These are phyloP conservation scores for Cyclotella sp. DNA, from an alignment of 108 stramenopile genomes.

Conservation along the genomic window DNA sequence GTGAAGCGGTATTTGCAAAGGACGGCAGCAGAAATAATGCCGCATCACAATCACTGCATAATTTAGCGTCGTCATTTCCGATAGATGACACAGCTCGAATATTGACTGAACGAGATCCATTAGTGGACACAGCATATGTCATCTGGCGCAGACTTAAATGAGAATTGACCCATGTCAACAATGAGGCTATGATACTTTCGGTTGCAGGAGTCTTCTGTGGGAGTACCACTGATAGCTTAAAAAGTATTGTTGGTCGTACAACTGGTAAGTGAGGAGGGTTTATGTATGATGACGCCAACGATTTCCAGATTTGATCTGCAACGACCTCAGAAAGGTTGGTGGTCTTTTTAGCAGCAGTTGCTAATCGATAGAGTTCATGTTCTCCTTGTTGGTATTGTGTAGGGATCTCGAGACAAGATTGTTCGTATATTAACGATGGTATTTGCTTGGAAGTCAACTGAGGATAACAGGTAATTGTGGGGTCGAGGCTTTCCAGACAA, in stretches of 20 bases:
- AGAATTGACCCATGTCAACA: slow-evolving; percentile 49
- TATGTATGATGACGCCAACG: not conserved
- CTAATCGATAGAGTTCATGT: slow-evolving; percentile 40
- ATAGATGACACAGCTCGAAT: slow-evolving; percentile 43
- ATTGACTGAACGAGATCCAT: slow-evolving; percentile 13
- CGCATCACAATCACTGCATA: slow-evolving; percentile 45
- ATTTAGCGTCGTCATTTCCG: slow-evolving; percentile 33
- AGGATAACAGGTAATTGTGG: slow-evolving; percentile 32
- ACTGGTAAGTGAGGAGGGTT: slow-evolving; percentile 2
- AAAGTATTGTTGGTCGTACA: slow-evolving; percentile 23
- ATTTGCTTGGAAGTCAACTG: not conserved
- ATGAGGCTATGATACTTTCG: slow-evolving; percentile 25
- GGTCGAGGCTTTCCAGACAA: slow-evolving; percentile 33
- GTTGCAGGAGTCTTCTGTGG: slow-evolving; percentile 13
- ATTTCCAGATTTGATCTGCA: slow-evolving; percentile 12
- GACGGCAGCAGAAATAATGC: slow-evolving; percentile 42
- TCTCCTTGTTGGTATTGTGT: slow-evolving; percentile 11
- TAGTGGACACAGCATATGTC: slow-evolving; percentile 8
- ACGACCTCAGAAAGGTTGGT: slow-evolving; percentile 39
- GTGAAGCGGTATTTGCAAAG: not conserved
- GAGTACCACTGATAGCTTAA: slow-evolving; percentile 46
- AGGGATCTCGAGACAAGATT: not conserved
- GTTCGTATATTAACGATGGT: not conserved
- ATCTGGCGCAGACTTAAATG: slow-evolving; percentile 26
- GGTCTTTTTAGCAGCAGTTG: slow-evolving; percentile 34